A percentile compares a stretch with the other conserved stretches of the same genome.
Conservation (phyloP, 2,329 filamentous ascomycete species). For the Exophiala oligosperma region DNA sequence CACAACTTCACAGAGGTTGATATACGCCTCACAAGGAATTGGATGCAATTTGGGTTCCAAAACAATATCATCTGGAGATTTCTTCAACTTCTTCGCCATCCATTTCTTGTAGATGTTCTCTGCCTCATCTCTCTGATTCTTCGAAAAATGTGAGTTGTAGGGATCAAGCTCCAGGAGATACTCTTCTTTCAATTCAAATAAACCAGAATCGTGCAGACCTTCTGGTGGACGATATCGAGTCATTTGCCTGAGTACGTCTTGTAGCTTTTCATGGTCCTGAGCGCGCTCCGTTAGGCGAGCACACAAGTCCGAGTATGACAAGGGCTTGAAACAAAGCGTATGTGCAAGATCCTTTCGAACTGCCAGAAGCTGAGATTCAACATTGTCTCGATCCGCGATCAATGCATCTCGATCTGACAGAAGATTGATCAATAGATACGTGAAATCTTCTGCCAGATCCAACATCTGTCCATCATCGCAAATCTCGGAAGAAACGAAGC, state of each 20-base stretch:
- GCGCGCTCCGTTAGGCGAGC: constrained; percentile 84
- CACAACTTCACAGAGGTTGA: constrained; percentile 75
- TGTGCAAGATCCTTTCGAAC: constrained; percentile 90
- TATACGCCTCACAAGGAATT: constrained; percentile 76
- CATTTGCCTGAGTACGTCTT: constrained; percentile 80
- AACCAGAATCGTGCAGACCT: constrained; percentile 87
- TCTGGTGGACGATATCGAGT: constrained; percentile 88
- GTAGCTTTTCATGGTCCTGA: constrained; percentile 85
- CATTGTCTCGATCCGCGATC: constrained; percentile 65
- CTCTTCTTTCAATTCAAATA: constrained; percentile 85
- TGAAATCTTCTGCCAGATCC: constrained; percentile 92
- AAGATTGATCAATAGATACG: constrained; percentile 87
- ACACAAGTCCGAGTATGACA: constrained; percentile 91
- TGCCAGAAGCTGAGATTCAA: constrained; percentile 64
- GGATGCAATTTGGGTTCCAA: constrained; percentile 82
- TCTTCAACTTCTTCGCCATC: constrained; percentile 84
- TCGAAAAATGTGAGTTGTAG: constrained; percentile 93
- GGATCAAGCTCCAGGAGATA: constrained; percentile 89
- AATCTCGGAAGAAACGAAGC: constrained; percentile 71
- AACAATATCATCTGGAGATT: constrained; percentile 77
- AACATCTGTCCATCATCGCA: constrained; percentile 87
- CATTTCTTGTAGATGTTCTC: constrained; percentile 85
- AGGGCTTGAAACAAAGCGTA: constrained; percentile 90
- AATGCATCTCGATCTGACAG: constrained; percentile 85
- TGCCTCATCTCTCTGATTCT: constrained; percentile 94